Percentiles rank a stretch among this genome's conserved stretches.
phyloP scores from a whole-genome alignment of 1,284 basidiomycete species.

The Rhodotorula glutinis region DNA sequence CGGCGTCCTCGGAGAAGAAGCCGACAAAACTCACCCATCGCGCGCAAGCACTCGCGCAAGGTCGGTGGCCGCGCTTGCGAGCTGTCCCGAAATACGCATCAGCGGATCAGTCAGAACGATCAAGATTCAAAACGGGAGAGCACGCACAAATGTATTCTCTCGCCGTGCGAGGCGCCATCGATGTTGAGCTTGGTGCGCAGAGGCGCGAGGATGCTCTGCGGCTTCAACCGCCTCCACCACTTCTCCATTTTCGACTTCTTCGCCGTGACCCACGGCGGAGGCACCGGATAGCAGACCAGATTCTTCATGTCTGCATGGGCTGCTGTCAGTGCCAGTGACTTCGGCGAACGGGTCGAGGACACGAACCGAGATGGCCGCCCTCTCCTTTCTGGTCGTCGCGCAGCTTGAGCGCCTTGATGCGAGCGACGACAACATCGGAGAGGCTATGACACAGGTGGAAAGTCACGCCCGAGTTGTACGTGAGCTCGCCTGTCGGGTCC shows the following conservation, averaged over 20 bases:
- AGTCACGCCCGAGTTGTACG: not conserved
- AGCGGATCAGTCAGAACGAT: not conserved
- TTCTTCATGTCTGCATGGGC: slow-evolving; percentile 3
- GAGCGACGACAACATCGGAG: not conserved
- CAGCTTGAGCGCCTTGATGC: not conserved
- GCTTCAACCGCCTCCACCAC: slow-evolving; percentile 2
- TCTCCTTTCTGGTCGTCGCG: not conserved
- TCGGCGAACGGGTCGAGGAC: not conserved
- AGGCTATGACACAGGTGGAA: slow-evolving; percentile 10
- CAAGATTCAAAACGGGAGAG: not conserved
- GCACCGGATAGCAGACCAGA: not conserved
- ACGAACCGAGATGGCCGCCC: slow-evolving; percentile 2
- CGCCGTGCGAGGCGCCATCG: slow-evolving; percentile 14
- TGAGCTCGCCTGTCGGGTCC: not conserved
- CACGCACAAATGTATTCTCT: slow-evolving; percentile 9
- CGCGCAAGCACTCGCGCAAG: slow-evolving; percentile 4
- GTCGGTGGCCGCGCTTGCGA: not conserved
- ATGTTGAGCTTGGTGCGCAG: slow-evolving; percentile 6
- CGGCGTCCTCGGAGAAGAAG: not conserved
- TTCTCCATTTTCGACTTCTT: not conserved
- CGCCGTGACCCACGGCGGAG: not conserved
- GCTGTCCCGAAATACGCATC: not conserved
- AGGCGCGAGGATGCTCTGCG: slow-evolving; percentile 1
- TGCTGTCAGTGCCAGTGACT: too few relatives aligned
- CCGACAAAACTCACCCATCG: not conserved